Base-by-base conservation (phyloP, 2,329 filamentous ascomycete genomes). In the Alternaria novae-zelandiae region DNA sequence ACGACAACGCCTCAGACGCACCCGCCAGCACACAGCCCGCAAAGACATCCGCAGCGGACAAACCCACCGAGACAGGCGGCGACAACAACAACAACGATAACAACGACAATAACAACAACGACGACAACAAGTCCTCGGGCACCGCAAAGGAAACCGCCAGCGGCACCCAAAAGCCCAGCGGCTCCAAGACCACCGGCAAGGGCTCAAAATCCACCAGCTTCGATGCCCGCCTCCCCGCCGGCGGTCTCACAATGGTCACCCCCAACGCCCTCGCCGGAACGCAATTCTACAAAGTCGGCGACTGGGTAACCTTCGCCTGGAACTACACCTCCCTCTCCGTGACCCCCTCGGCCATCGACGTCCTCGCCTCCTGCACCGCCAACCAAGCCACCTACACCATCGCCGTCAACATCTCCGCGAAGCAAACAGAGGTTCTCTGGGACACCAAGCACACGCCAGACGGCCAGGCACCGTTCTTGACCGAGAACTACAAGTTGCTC, bases 261-360 rank as follows among this genome's bases (percentile, higher is more conserved):
- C 89, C 89, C 3, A 81, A 82, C 54, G 75, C 82, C 9, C 75
- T 80, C 8, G 81, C 82, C 9, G 81, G 83, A 15, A 80, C 84
- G 5, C 84, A 85, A 58, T 90, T 87, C 79, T 90, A 88, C 83
- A 90, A 89, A 77, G 86, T 90, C 68, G 87, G 87, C 17, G 83
- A 90, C 47, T 83, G 82, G 63, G 80, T 90, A 28, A 90, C 88
- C 0, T 89, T 91, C 69, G 85, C 82, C 20, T 91, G 89, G 89
- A 91, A 91, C 78, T 91, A 90, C 79, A 91, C 89, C 13, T 89
- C 86, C 11, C 80, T 91, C 23, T 84, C 82, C 20, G 82, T 86
- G 17, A 87, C 86, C 0, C 89, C 89, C 0, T 82, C 83, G 1
- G 84, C 83, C 46, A 81, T 91, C 70, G 87, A 91, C 69, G 83